Evolutionary conservation across 2,329 filamentous ascomycete genomes (phyloP), one percentile per base, ranked within the genome.

Genomic region (Ophiocordyceps robertsii): DNA sequence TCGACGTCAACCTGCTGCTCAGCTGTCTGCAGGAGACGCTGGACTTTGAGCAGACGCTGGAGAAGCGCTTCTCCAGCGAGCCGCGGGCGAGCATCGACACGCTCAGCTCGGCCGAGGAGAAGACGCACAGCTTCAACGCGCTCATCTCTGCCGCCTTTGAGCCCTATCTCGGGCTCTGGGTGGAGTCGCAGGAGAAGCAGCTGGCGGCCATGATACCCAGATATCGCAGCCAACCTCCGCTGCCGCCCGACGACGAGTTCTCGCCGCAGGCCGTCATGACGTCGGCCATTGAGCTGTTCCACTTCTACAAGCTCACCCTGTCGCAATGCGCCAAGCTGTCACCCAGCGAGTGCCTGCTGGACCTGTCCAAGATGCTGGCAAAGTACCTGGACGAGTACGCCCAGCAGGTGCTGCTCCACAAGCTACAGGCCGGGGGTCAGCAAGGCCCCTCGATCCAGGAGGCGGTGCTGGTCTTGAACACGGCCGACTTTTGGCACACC

Each of bases 91-190:
- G 90, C 36, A 88, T 93, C 44, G 92, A 98, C 58, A 96, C 90
- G 0, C 75, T 94, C 29, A 82, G 79, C 47, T 93, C 86, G 1
- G 69, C 76, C 9, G 84, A 89, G 46, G 84, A 88, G 41, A 80
- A 80, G 51, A 68, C 79, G 0, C 80, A 84, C 17, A 81, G 77
- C 43, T 95, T 95, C 59, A 83, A 85, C 43, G 87, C 94, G 43
- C 82, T 86, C 4, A 95, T 98, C 46, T 96, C 92, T 0, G 87
- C 93, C 47, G 92, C 92, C 1, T 98, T 98, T 56, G 92, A 96
- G 63, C 92, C 92, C 1, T 98, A 96, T 60, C 73, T 98, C 49
- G 95, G 87, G 57, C 68, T 98, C 4, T 98, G 92, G 92, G 88
- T 98, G 2, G 90, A 96, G 46, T 90, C 87, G 10, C 92, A 96